A percentile compares a stretch with the other conserved stretches of the same genome.
Evolutionary conservation across 805 yeast species (phyloP).

Genomic region (Ogataea degrootiae): DNA sequence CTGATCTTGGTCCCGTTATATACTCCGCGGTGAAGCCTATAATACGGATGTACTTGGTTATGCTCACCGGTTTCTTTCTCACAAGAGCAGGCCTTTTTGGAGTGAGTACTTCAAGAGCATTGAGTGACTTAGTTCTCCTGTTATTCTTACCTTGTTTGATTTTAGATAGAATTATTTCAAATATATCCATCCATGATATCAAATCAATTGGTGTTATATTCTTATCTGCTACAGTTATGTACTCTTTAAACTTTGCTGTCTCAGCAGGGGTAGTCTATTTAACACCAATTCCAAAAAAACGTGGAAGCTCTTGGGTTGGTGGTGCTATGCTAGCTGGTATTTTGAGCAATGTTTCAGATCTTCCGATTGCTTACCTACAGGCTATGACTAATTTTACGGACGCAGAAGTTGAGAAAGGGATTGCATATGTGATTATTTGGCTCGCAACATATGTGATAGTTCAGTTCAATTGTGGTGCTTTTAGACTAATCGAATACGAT

Average conservation of each 20-base stretch:
- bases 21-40: constrained; percentile 68
- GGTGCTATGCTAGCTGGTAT: constrained; percentile 67
- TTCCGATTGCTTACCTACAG: constrained; percentile 74
- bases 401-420: constrained; percentile 30
- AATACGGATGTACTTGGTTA: constrained; percentile 67
- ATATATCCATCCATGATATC: constrained; percentile 59
- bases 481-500: constrained; percentile 46
- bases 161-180: constrained; percentile 56
- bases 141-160: constrained; percentile 64
- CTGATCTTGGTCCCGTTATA: constrained; percentile 24
- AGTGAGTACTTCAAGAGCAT: constrained; percentile 56
- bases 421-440: constrained; percentile 54
- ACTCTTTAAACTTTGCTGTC: constrained; percentile 43
- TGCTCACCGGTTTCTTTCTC: constrained; percentile 58
- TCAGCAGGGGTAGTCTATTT: constrained; percentile 33
- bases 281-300: constrained; percentile 47
- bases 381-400: constrained; percentile 45
- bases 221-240: constrained; percentile 46
- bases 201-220: constrained; percentile 65
- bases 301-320: constrained; percentile 53
- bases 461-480: constrained; percentile 51
- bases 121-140: constrained; percentile 59
- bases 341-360: constrained; percentile 70
- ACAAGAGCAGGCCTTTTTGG: constrained; percentile 56
- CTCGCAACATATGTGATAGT: constrained; percentile 46